Conservation (phyloP, 371 early-diverging fungal species). For the Batkoa obscura region DNA sequence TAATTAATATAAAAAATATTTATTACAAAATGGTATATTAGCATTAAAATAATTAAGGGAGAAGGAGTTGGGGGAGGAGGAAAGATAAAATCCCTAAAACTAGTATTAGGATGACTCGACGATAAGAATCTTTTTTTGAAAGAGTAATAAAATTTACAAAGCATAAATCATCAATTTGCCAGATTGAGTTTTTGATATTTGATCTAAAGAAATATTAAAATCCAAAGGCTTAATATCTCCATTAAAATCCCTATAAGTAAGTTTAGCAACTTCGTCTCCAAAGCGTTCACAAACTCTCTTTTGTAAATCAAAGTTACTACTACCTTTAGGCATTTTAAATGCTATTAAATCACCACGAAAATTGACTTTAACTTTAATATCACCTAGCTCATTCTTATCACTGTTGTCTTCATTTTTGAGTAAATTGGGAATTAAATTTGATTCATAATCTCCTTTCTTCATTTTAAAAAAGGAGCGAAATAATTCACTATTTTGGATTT, state of each 20-base stretch:
- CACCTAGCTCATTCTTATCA: neutral
- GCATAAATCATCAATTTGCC: neutral
- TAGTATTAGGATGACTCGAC: no score
- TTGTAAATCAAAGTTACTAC: constrained; percentile 28
- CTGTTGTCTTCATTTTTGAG: no score
- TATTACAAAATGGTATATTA: no score
- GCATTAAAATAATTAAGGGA: no score
- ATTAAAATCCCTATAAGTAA: neutral
- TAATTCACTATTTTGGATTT: constrained; percentile 27
- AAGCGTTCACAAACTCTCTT: constrained; percentile 36
- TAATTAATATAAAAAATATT: no score
- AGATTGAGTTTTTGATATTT: neutral
- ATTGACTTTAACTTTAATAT: constrained; percentile 39
- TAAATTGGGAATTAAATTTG: no score
- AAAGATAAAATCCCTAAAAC: no score
- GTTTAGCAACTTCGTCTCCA: constrained; percentile 8
- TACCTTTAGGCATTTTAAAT: constrained; percentile 37
- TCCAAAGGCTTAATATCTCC: neutral
- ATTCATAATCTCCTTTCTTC: constrained; percentile 41
- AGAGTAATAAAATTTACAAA: no score
- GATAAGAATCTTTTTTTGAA: no score
- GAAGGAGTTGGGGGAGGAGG: no score
- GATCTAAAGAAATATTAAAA: neutral
- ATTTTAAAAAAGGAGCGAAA: constrained; percentile 41
- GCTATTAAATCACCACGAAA: constrained; percentile 52